Evolutionary conservation across 495 filamentous ascomycete genomes (phyloP).

Genomic region (Penicillium malachiteum): DNA sequence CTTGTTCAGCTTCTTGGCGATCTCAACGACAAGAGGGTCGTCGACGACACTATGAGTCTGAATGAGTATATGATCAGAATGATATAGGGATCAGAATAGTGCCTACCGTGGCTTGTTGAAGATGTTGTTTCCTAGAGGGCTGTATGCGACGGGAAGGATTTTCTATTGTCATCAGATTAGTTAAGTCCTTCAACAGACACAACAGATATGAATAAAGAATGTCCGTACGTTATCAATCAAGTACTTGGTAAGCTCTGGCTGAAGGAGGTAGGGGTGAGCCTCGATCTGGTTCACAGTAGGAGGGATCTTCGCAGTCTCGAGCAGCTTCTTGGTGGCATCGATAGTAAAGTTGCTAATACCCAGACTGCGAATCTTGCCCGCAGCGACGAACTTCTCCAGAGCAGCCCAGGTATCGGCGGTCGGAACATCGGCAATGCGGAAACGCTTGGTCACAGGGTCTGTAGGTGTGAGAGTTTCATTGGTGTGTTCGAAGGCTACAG

Average conservation of each 20-base stretch:
- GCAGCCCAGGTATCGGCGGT: slow-evolving; percentile 61
- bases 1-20: slow-evolving; percentile 68
- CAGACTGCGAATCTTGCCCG: slow-evolving; percentile 70
- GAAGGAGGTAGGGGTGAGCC: slow-evolving; percentile 81
- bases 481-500: slow-evolving; percentile 60
- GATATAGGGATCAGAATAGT: neutral
- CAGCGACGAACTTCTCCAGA: slow-evolving; percentile 65
- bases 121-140: slow-evolving; percentile 55
- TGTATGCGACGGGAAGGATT: slow-evolving; percentile 54
- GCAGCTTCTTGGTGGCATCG: slow-evolving; percentile 61
- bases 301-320: slow-evolving; percentile 59
- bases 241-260: slow-evolving; percentile 51
- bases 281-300: slow-evolving; percentile 86
- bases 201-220: neutral
- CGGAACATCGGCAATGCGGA: slow-evolving; percentile 34
- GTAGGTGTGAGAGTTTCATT: slow-evolving; percentile 46
- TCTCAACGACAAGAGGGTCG: slow-evolving; percentile 57
- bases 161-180: slow-evolving; percentile 19
- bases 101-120: slow-evolving; percentile 39
- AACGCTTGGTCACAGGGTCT: slow-evolving; percentile 35
- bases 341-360: slow-evolving; percentile 78
- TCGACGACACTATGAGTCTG: slow-evolving; percentile 44
- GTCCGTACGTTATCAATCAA: slow-evolving; percentile 28
- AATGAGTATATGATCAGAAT: slow-evolving; percentile 4
- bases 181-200: neutral